phyloP scores from a whole-genome alignment of 768 basidiomycete species.

The Gymnopilus dilepis region DNA sequence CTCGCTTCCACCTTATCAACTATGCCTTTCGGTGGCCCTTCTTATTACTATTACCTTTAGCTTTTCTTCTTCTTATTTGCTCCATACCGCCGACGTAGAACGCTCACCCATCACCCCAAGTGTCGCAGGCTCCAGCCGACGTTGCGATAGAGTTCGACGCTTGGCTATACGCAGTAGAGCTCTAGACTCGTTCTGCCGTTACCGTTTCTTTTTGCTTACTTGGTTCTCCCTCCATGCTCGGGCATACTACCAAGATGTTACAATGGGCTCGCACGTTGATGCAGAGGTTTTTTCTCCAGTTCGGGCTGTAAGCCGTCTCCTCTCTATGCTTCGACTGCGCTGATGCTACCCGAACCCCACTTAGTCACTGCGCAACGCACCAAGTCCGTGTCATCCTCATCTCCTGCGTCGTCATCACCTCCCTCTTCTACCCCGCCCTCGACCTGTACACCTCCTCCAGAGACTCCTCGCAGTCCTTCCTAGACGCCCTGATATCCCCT shows the following conservation, averaged over 20 bases:
- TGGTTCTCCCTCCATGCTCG: too few relatives aligned
- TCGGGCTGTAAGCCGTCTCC: conserved; percentile 71
- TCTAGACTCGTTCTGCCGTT: background rate
- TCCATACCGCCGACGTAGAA: background rate
- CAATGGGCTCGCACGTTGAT: conserved; percentile 47
- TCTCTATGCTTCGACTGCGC: conserved; percentile 1
- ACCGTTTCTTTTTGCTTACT: too few relatives aligned
- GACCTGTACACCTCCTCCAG: conserved; percentile 81
- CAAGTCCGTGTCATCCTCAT: conserved; percentile 90
- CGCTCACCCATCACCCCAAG: background rate
- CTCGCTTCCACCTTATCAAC: too few relatives aligned
- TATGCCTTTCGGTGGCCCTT: too few relatives aligned
- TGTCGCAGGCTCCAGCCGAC: background rate
- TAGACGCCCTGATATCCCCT: conserved; percentile 64
- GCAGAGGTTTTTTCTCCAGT: conserved; percentile 66
- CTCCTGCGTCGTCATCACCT: conserved; percentile 86
- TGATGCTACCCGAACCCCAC: conserved; percentile 11
- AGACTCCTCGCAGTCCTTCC: conserved; percentile 65
- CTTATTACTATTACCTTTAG: too few relatives aligned
- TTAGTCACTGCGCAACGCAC: conserved; percentile 87
- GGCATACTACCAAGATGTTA: conserved; percentile 26
- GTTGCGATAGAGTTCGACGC: too few relatives aligned
- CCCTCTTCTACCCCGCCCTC: conserved; percentile 90
- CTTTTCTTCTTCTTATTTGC: background rate
- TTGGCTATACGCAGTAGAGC: background rate